Evolutionary conservation across 2,329 filamentous ascomycete species (phyloP).

Genomic region (Ascochyta lentis): DNA sequence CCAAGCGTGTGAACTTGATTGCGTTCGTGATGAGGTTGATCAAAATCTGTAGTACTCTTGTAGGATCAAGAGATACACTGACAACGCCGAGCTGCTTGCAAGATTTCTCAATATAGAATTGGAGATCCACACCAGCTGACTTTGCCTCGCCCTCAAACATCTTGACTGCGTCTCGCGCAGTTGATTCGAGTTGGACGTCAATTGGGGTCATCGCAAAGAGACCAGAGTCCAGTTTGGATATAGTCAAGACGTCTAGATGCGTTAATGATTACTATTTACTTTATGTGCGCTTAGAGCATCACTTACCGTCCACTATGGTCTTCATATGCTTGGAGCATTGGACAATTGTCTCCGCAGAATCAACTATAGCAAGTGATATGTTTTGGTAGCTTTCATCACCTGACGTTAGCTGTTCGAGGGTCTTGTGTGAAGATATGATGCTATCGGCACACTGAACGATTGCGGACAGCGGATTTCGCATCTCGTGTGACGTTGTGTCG

Average conservation of each 20-base stretch:
- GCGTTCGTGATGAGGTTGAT: conserved; percentile 52
- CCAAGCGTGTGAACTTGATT: conserved; percentile 54
- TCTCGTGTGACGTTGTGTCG: conserved; percentile 49
- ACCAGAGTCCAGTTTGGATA: conserved; percentile 54
- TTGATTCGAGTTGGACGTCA: conserved; percentile 43
- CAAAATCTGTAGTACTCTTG: conserved; percentile 50
- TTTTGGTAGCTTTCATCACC: conserved; percentile 20
- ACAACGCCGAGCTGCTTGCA: conserved; percentile 43
- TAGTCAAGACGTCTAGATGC: conserved; percentile 48
- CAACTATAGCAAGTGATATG: conserved; percentile 31
- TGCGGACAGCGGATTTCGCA: conserved; percentile 53
- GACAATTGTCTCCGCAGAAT: conserved; percentile 53
- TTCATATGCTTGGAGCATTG: conserved; percentile 56
- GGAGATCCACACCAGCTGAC: conserved; percentile 36
- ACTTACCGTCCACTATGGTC: conserved; percentile 51
- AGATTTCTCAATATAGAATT: conserved; percentile 45
- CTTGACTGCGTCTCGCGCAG: conserved; percentile 44
- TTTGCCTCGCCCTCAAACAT: conserved; percentile 49
- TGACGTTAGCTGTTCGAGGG: conserved; percentile 9
- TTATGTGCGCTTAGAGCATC: background rate
- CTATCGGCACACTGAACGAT: conserved; percentile 53
- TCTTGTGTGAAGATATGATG: conserved; percentile 23
- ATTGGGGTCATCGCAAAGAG: conserved; percentile 52
- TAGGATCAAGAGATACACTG: conserved; percentile 52
- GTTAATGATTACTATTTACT: background rate